phyloP scores from a whole-genome alignment of 345 rosid genomes.

The Populus ilicifolia region DNA sequence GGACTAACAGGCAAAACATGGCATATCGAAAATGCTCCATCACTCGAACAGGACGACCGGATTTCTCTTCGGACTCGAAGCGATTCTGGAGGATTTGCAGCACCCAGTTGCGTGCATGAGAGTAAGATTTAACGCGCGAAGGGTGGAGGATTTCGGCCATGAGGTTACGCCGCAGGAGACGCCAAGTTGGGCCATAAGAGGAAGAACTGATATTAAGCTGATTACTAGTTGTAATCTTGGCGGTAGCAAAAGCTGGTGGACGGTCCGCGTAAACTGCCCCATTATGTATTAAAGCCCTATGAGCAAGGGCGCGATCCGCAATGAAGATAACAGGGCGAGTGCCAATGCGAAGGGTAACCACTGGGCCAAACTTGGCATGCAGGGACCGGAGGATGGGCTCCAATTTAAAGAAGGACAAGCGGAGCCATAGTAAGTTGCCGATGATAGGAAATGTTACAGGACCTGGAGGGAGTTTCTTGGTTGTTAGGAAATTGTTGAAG shows the following conservation, averaged over 20 bases:
- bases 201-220: background rate
- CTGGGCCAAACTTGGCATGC: background rate
- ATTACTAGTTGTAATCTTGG: background rate
- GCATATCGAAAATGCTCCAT: background rate
- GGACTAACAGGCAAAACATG: background rate
- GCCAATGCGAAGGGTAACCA: background rate
- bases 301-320: background rate
- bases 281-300: background rate
- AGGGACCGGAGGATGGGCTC: background rate
- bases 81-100: background rate
- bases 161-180: background rate
- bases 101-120: background rate
- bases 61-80: background rate
- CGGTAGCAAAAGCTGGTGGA: background rate
- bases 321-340: background rate
- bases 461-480: background rate
- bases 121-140: background rate
- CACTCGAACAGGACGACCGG: background rate
- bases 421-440: background rate
- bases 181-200: background rate
- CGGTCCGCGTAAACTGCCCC: background rate
- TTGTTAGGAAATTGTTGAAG: background rate
- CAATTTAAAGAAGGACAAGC: background rate
- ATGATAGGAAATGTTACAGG: background rate
- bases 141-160: background rate